A percentile compares a stretch with the other conserved stretches of the same genome.
These are phyloP conservation scores for Trichoderma afroharzianum DNA, from an alignment of 2,329 filamentous ascomycete species.

Conservation along the genomic window DNA sequence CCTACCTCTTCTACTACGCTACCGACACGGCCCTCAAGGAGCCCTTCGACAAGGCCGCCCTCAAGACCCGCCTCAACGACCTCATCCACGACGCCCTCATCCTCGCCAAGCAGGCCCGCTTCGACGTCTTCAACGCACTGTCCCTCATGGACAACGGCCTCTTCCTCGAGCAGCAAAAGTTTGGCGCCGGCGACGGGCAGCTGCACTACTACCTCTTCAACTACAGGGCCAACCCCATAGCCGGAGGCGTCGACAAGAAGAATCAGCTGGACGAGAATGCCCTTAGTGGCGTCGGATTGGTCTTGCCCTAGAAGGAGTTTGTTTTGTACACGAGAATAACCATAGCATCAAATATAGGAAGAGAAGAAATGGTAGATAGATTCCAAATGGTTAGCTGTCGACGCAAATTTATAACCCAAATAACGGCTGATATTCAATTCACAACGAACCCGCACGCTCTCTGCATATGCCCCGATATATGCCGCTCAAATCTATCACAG, in stretches of 20 bases:
- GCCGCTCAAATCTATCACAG: slow-evolving; percentile 29
- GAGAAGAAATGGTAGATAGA: background rate
- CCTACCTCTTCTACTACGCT: slow-evolving; percentile 97
- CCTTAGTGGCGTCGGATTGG: slow-evolving; percentile 84
- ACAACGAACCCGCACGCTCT: background rate
- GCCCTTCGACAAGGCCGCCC: slow-evolving; percentile 50
- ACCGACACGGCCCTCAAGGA: slow-evolving; percentile 69
- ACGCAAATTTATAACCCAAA: background rate
- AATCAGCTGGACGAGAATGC: slow-evolving; percentile 74
- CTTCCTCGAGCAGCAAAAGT: slow-evolving; percentile 91
- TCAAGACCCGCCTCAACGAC: slow-evolving; percentile 76
- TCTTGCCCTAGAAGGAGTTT: slow-evolving; percentile 56
- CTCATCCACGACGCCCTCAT: slow-evolving; percentile 84
- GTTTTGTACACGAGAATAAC: background rate
- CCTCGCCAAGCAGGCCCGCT: slow-evolving; percentile 75
- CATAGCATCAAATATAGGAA: background rate
- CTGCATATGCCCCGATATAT: background rate
- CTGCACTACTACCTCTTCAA: slow-evolving; percentile 98
- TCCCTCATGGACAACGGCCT: slow-evolving; percentile 91
- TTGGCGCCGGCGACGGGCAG: slow-evolving; percentile 89
- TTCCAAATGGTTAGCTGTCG: background rate
- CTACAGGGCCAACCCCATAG: slow-evolving; percentile 82
- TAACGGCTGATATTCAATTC: background rate
- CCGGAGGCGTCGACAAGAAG: slow-evolving; percentile 75
- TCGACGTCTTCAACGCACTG: slow-evolving; percentile 96